Base-by-base conservation (phyloP, 2,329 filamentous ascomycete genomes). In the Xylaria sp. region DNA sequence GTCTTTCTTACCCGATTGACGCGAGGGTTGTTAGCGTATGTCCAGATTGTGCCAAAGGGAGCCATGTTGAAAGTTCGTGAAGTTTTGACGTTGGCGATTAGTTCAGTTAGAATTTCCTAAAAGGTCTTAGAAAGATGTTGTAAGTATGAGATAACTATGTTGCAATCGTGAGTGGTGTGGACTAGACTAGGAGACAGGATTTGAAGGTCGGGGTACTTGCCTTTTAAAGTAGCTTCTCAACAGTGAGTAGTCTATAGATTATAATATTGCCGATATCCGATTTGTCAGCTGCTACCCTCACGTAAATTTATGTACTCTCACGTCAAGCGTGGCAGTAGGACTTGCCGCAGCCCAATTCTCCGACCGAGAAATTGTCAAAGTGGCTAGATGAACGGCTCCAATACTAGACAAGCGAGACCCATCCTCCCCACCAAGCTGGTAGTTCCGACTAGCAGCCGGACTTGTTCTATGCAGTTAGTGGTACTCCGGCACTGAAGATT, bases 31-130 rank as follows among this genome's bases (percentile, higher is more conserved):
- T 68, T 66, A 3, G 79, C 76, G 72, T 82, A 83, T 12, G 76
- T 73, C 73, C 80, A 80, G 59, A 83, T 77, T 57, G 76, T 82
- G 72, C 79, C 82, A 72, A 82, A 80, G 56, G 80, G 78, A 73
- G 80, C 80, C 81, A 83, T 82, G 41, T 66, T 77, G 70, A 66
- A 43, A n/a, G 49, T 62, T 39, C 6, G 18, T 55, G 15, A n/a
- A 1, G 18, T 46, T 18, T 46, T 46, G 41, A 15, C 13, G 41
- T n/a, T 46, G 15, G 7, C 0, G 18, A 61, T 31, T 46, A 13
- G 48, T 46, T 18, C 10, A 33, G 20, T 56, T 25, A 41, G 43
- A 51, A 25, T 54, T 28, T 28, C 3, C 2, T 20, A 31, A 9
- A 23, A 28, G 43, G n/a, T 10, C 31, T 1, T n/a, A n/a, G 23